Base-by-base conservation (phyloP, 192 early-diverging fungal species). In the Funneliformis geosporum region DNA sequence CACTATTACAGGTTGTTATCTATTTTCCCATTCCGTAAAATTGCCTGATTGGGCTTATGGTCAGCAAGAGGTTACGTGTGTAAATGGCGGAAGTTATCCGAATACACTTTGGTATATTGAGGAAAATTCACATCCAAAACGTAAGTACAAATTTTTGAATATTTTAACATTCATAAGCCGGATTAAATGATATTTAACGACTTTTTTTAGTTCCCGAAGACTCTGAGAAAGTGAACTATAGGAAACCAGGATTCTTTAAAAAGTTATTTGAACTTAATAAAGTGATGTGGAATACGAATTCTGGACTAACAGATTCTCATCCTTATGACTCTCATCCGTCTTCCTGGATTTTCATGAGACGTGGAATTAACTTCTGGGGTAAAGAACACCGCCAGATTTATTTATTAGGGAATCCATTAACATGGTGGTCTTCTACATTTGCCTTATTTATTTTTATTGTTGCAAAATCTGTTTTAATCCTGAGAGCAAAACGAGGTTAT, bases 1-100 rank as follows among this genome's bases (percentile, higher is more conserved):
- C 80, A 71, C 81, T 75, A 84, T 89, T 65, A 89, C 91, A 84
- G 87, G 90, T 55, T 96, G 96, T 73, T 93, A 92, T 50, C 83
- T 99, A 39, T 94, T 93, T 82, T 94, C 94, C 10, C 91, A 94
- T 84, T 86, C 88, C 79, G 88, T 89, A 42, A 87, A 90, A 82
- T 87, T 99, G 44, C 98, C 98, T 62, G 91, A 94, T 64, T 99
- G 96, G 96, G 98, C 90, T 27, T 96, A 92, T 84, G 92, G 91
- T 38, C 96, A 97, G 84, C 92, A 94, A 75, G 96, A 99, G 77
- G 92, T 98, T 46, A 96, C 95, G 39, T 96, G 98, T 69, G 97
- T 97, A 86, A 95, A 95, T 80, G 91, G 91, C 46, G 87, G 89
- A 43, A 87, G 86, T 64, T 85, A 90, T 39, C 82, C 88, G 61